Evolutionary conservation across 257 asterid species (phyloP).

Genomic region (Cordia subcordata): DNA sequence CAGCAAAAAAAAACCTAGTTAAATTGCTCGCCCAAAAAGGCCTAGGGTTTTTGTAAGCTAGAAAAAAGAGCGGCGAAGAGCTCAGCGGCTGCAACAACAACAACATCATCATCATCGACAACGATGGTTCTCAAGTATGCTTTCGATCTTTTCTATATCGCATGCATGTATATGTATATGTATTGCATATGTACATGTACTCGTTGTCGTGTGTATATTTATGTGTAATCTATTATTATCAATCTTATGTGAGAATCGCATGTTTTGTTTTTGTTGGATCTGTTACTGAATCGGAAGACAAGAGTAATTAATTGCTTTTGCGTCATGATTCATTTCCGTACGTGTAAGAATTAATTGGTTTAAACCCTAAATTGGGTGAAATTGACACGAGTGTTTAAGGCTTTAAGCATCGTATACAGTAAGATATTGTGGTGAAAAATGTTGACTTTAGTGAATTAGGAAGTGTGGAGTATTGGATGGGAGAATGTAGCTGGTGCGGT

Average conservation of each 20-base stretch:
- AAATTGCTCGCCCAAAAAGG: not conserved
- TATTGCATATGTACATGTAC: too few species aligned
- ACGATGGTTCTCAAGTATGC: constrained; percentile 8
- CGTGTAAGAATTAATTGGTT: too few species aligned
- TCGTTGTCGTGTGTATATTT: not conserved
- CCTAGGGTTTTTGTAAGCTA: not conserved
- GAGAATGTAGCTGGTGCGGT: too few species aligned
- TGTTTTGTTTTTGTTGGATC: not conserved
- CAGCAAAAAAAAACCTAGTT: too few species aligned
- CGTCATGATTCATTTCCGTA: not conserved
- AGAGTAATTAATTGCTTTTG: too few species aligned
- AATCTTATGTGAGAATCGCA: too few species aligned
- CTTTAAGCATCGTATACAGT: too few species aligned
- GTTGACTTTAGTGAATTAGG: too few species aligned
- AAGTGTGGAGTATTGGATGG: too few species aligned
- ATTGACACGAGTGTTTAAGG: not conserved
- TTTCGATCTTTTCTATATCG: not conserved
- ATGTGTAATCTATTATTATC: not conserved
- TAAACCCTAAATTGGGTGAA: not conserved
- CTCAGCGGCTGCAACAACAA: not conserved
- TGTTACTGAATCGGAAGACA: not conserved
- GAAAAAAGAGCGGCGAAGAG: not conserved
- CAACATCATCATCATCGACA: not conserved
- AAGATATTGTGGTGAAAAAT: too few species aligned
- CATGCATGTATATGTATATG: not conserved